phyloP scores from a whole-genome alignment of 441 rosid genomes.

The Gossypium lobatum region DNA sequence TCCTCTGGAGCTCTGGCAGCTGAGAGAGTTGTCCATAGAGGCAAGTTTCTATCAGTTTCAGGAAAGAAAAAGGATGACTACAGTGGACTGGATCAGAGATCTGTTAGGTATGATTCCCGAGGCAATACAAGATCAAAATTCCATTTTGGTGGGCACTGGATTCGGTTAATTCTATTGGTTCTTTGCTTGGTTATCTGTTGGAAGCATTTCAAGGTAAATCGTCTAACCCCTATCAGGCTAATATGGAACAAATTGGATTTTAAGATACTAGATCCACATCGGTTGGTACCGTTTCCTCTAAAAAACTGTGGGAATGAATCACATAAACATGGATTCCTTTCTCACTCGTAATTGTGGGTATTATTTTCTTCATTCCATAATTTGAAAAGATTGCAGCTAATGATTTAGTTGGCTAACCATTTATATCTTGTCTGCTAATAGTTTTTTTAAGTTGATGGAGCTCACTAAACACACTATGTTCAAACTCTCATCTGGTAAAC shows the following conservation, averaged over 20 bases:
- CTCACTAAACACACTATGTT: not conserved
- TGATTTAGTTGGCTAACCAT: not conserved
- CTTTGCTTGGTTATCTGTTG: conserved; percentile 59
- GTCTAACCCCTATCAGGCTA: not conserved
- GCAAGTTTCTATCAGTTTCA: conserved; percentile 39
- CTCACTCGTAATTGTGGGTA: not conserved
- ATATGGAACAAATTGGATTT: not conserved
- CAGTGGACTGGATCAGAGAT: conserved; percentile 26
- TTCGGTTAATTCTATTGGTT: conserved; percentile 49
- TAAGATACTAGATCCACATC: not conserved
- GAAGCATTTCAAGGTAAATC: conserved; percentile 69
- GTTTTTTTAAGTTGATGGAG: not conserved
- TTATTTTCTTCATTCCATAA: not conserved
- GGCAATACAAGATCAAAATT: conserved; percentile 27
- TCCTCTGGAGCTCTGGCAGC: conserved; percentile 53
- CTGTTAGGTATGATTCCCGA: conserved; percentile 17
- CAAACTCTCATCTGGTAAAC: not conserved
- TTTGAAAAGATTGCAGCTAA: not conserved
- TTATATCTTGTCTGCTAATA: not conserved
- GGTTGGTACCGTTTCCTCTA: not conserved
- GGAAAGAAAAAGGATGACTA: conserved; percentile 75
- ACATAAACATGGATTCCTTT: not conserved
- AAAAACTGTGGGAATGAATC: conserved; percentile 2
- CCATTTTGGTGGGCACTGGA: conserved; percentile 32
- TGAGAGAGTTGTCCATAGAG: conserved; percentile 53